Evolutionary conservation across 2,329 filamentous ascomycete genomes (phyloP).

Genomic region (Monosporascus sp.): DNA sequence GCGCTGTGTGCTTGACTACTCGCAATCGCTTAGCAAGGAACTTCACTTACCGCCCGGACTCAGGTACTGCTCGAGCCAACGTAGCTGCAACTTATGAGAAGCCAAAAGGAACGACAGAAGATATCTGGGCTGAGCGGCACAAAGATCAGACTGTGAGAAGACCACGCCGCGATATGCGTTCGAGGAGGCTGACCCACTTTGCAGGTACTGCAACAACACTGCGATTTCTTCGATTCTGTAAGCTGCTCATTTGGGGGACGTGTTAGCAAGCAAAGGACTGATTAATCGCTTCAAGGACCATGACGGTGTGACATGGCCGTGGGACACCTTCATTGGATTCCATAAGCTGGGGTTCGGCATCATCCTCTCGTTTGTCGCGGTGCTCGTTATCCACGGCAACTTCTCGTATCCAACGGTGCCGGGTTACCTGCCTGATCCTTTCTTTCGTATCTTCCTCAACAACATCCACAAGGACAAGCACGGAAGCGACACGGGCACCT

Average conservation of each 20-base stretch:
- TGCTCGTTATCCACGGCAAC: slow-evolving; percentile 42
- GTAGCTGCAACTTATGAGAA: slow-evolving; percentile 28
- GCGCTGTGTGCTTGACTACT: background rate
- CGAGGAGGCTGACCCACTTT: background rate
- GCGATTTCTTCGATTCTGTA: slow-evolving; percentile 42
- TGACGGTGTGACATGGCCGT: slow-evolving; percentile 49
- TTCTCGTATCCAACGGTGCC: slow-evolving; percentile 44
- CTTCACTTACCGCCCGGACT: background rate
- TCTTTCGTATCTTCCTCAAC: slow-evolving; percentile 29
- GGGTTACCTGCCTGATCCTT: slow-evolving; percentile 36
- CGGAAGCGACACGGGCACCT: slow-evolving; percentile 40
- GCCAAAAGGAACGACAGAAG: slow-evolving; percentile 29
- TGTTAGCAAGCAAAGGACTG: too few relatives aligned
- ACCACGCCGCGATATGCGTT: background rate
- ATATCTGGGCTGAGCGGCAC: slow-evolving; percentile 25
- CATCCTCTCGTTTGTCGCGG: slow-evolving; percentile 36
- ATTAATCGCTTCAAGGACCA: slow-evolving; percentile 26
- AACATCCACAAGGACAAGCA: slow-evolving; percentile 31
- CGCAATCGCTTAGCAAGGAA: background rate
- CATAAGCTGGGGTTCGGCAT: slow-evolving; percentile 39
- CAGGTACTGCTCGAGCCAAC: slow-evolving; percentile 30
- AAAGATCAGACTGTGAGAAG: slow-evolving; percentile 24
- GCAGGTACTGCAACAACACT: slow-evolving; percentile 47
- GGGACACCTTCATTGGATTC: slow-evolving; percentile 44
- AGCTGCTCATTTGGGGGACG: background rate